These are phyloP conservation scores for Piromyces sp. DNA, from an alignment of 192 early-diverging fungal species.

Conservation along the genomic window DNA sequence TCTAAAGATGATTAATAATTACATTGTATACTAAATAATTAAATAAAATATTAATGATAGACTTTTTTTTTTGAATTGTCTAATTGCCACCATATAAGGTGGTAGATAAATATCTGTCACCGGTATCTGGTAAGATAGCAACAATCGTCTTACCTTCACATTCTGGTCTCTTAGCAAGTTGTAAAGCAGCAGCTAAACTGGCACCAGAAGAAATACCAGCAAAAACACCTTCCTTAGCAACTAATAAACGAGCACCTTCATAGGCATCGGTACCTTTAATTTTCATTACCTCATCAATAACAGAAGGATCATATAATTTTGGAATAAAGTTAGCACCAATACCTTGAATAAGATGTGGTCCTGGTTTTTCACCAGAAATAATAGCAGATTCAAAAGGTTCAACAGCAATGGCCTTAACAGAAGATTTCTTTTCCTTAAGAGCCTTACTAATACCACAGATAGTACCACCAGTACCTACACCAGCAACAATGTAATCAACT, in stretches of 20 bases:
- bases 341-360: not conserved
- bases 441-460: slow-evolving; percentile 77
- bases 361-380: not conserved
- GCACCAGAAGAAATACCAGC: not conserved
- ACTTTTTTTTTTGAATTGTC: no score
- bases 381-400: not conserved
- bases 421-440: slow-evolving; percentile 29
- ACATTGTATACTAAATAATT: no score
- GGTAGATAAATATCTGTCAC: not conserved
- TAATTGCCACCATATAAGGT: not conserved
- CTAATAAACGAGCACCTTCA: not conserved
- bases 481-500: slow-evolving; percentile 17
- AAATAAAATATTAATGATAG: no score
- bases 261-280: not conserved
- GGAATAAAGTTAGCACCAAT: not conserved
- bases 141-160: not conserved
- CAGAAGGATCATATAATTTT: not conserved
- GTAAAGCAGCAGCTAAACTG: not conserved
- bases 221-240: not conserved
- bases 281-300: not conserved
- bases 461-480: slow-evolving; percentile 33
- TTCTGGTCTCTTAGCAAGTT: not conserved
- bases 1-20: no score
- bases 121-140: not conserved
- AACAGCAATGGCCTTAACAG: not conserved